These are phyloP conservation scores for Sapria himalayana DNA, from an alignment of 345 rosid genomes.

Conservation along the genomic window DNA sequence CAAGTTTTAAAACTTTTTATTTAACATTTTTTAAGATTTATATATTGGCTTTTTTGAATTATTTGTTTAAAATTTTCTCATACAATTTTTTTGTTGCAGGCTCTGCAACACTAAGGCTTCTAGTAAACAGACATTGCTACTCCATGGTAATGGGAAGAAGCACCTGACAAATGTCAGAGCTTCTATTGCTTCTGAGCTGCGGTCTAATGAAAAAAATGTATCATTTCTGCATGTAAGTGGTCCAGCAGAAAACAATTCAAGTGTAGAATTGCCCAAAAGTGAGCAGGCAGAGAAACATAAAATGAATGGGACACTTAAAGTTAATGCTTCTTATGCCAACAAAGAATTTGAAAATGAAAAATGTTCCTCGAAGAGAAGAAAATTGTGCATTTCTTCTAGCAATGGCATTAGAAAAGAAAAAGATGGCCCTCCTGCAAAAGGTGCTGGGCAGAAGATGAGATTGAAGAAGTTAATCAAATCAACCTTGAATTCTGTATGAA, in stretches of 20 bases:
- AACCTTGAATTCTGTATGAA: no score
- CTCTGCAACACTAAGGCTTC: constrained; percentile 71
- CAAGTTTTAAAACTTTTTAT: no score
- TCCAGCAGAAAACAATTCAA: constrained; percentile 13
- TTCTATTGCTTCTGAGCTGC: constrained; percentile 36
- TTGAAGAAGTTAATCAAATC: no score
- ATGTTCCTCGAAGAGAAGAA: constrained; percentile 20
- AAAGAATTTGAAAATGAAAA: constrained; percentile 16
- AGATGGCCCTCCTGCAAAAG: no score
- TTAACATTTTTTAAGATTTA: no score
- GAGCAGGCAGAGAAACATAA: constrained; percentile 16
- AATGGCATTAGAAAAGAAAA: no score
- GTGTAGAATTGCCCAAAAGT: constrained; percentile 9
- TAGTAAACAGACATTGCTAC: constrained; percentile 61
- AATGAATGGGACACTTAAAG: constrained; percentile 10
- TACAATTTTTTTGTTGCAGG: constrained; percentile 22
- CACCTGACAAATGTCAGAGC: constrained; percentile 63
- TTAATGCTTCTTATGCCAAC: constrained; percentile 4
- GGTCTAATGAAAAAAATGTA: constrained; percentile 20
- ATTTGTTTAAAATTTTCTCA: no score
- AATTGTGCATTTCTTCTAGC: no score
- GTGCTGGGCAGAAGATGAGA: no score
- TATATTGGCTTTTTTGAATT: no score
- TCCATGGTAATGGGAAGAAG: constrained; percentile 93
- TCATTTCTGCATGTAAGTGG: constrained; percentile 15